phyloP scores from a whole-genome alignment of 169 alveolate genomes.

The Gregarina niphandrodes region DNA sequence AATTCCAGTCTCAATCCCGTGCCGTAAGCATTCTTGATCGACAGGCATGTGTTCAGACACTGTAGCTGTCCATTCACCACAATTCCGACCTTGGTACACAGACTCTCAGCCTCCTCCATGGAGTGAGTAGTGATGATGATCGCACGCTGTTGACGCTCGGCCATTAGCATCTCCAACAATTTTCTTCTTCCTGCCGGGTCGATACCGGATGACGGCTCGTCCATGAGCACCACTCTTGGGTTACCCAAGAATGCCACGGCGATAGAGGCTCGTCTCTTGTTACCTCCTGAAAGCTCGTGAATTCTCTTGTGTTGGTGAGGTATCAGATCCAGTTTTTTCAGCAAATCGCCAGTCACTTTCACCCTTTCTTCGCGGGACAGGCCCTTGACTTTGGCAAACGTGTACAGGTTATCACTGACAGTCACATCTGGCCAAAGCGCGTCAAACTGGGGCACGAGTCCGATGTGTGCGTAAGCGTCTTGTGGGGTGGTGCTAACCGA shows the following conservation, averaged over 20 bases:
- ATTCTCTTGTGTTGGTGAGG: too few relatives aligned
- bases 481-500: too few relatives aligned
- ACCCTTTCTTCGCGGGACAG: too few relatives aligned
- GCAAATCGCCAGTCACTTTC: too few relatives aligned
- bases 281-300: too few relatives aligned
- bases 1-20: slow-evolving; percentile 7
- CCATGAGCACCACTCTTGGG: too few relatives aligned
- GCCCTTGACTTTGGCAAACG: background rate
- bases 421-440: background rate
- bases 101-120: slow-evolving; percentile 56
- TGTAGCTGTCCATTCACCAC: slow-evolving; percentile 50
- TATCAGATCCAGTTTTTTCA: too few relatives aligned
- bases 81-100: slow-evolving; percentile 26
- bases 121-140: slow-evolving; percentile 45
- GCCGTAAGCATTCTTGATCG: slow-evolving; percentile 30
- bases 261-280: too few relatives aligned
- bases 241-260: too few relatives aligned
- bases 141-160: slow-evolving; percentile 3
- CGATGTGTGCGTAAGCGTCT: background rate
- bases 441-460: slow-evolving; percentile 3
- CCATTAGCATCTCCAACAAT: too few relatives aligned
- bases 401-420: background rate
- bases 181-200: slow-evolving; percentile 15
- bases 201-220: slow-evolving; percentile 14
- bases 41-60: slow-evolving; percentile 42